Base-by-base conservation (phyloP, 2,329 filamentous ascomycete genomes). In the Diaporthe citrichinensis region DNA sequence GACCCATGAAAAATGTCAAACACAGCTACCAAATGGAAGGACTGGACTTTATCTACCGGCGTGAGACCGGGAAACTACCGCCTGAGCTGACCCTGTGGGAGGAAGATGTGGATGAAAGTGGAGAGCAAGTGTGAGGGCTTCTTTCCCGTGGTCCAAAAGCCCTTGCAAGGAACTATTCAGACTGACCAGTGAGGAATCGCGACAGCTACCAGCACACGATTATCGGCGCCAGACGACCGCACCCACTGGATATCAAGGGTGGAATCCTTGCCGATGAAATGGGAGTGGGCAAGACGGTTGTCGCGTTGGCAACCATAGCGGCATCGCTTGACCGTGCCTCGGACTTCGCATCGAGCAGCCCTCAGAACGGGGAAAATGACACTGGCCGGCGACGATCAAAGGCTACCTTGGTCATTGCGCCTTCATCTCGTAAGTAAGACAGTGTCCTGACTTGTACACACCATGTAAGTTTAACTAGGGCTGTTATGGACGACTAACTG, bases 241-340 rank as follows among this genome's bases (percentile, higher is more conserved):
- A n/a, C 20, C 17, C 41, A 15, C 1, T 34, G 5, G 61, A 65
- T 15, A 49, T 8, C 1, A 65, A 65, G 23, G 84, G 84, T 1
- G 88, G 88, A 0, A 88, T 92, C n/a, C 78, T 92, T 2, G 90
- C 90, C 0, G 90, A 92, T 78, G 90, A 91, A 75, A 92, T 91
- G 90, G 90, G 90, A 0, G 86, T 91, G 83, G 90, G 90, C 0
- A 92, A 92, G 78, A 87, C 88, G 2, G 86, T 88, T 0, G 83
- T 91, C 14, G 86, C 88, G 0, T 80, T 90, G 0, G 84, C 90
- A 28, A 79, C 87, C 4, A 83, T 65, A 3, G 61, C 61, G 17
- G 61, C 61, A 34, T 49, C 61, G 1, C 61, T 65, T 65, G 41
- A 49, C 6, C 61, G 41, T 1, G 61, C 61, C 10, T 65, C 20